A percentile compares a stretch with the other conserved stretches of the same genome.
Conservation (phyloP, 2,329 filamentous ascomycete genomes). For the Arthrobotrys entomopaga region DNA sequence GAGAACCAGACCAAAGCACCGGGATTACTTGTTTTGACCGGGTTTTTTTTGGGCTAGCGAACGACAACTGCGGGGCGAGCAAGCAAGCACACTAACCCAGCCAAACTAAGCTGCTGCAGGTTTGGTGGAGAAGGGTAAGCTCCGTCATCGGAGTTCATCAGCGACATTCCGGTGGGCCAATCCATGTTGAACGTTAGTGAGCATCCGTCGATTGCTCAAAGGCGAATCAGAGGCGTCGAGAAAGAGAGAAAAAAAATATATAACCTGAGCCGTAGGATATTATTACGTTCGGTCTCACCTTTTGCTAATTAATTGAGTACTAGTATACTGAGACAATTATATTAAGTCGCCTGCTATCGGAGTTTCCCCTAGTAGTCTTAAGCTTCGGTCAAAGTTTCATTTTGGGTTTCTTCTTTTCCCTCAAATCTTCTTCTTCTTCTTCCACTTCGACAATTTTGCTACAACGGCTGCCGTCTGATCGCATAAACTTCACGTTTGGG, state of each 20-base stretch:
- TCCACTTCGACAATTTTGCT: not conserved
- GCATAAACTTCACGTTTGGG: slow-evolving; percentile 22
- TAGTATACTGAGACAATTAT: slow-evolving; percentile 6
- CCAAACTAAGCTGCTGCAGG: not conserved
- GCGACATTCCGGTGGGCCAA: not conserved
- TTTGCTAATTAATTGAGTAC: not conserved
- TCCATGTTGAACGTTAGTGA: too few relatives aligned
- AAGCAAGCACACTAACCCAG: slow-evolving; percentile 1
- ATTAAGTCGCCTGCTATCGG: slow-evolving; percentile 17
- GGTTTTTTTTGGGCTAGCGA: slow-evolving; percentile 34
- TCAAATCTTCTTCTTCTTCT: not conserved
- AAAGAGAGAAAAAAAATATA: slow-evolving; percentile 30
- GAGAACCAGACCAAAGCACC: too few relatives aligned
- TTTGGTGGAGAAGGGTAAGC: slow-evolving; percentile 34
- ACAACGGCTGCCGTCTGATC: slow-evolving; percentile 7
- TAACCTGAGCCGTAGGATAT: not conserved
- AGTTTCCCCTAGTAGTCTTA: not conserved
- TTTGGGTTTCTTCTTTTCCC: slow-evolving; percentile 3
- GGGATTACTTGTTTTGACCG: slow-evolving; percentile 5
- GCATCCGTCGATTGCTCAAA: slow-evolving; percentile 20
- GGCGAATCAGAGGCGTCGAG: slow-evolving; percentile 44
- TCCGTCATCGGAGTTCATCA: slow-evolving; percentile 49
- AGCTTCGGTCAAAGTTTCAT: not conserved
- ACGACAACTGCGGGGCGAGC: slow-evolving; percentile 31
- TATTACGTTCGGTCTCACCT: slow-evolving; percentile 1